Evolutionary conservation across 78 protist genomes (phyloP), one percentile per base, ranked within the genome.

Genomic region (Planoprotostelium fungivorum): DNA sequence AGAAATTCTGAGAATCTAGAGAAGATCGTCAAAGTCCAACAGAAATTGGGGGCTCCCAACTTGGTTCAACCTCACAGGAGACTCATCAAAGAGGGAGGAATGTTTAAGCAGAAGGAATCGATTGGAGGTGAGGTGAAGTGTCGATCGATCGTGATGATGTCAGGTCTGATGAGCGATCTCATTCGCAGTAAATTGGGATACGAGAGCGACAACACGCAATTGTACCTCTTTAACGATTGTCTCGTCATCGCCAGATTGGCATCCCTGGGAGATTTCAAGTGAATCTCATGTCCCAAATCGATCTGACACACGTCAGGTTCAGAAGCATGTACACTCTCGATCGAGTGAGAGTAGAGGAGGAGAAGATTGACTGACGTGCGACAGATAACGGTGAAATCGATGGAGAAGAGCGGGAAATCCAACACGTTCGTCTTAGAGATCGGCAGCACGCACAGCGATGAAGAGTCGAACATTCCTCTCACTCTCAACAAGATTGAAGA

Each of bases 1-100:
- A 34, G 94, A 29, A 92, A 87, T 35, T 90, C 89, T 37, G 94
- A 92, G 36, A 92, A 92, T 37, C 34, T 84, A 0, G 94, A 92
- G 85, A 92, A 92, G 63, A 92, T 92, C 34, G 35, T 92, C 29
- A 51, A 37, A 0, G 87, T 92, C 38, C 51, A 37, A 35, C 36
- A 92, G 29, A 92, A 92, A 38, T 85, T 92, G 35, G 38, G 37
- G 39, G 90, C 94, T 1, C 88, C 87, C 10, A 36, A 36, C 34
- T 85, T 92, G 29, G 39, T 92, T 25, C 91, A 92, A 34, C 94
- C 94, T 0, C 91, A 88, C 39, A 88, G 94, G n/a, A 28, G 90
- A 85, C 28, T 92, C 28, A 85, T 92, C 9, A 88, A 85, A 35
- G 94, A 92, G 35, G 94, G 94, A 83, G 86, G 87, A 0, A 90